Conservation (phyloP, 371 early-diverging fungal species). For the Parasitella parasitica region DNA sequence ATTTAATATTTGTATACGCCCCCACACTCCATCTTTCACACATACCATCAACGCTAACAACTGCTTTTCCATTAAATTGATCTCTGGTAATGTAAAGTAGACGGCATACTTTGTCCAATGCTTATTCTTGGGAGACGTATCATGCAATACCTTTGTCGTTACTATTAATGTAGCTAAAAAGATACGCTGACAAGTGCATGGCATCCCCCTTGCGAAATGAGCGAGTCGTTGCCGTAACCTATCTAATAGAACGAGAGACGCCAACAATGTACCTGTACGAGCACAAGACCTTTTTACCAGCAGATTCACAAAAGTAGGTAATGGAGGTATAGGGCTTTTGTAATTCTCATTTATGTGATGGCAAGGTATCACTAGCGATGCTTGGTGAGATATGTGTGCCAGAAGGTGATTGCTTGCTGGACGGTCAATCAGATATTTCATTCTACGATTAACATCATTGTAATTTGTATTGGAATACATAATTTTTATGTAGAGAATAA, state of each 20-base stretch:
- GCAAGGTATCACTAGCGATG: constrained; percentile 20
- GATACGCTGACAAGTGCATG: constrained; percentile 59
- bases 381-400: constrained; percentile 23
- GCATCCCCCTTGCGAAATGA: constrained; percentile 52
- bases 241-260: constrained; percentile 59
- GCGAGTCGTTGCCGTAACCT: constrained; percentile 54
- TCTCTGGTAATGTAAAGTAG: constrained; percentile 70
- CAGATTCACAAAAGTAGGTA: constrained; percentile 54
- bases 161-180: constrained; percentile 76
- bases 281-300: constrained; percentile 56
- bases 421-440: constrained; percentile 24
- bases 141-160: constrained; percentile 69
- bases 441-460: constrained; percentile 5
- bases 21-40: too few species aligned
- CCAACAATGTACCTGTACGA: constrained; percentile 60
- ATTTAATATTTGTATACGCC: too few species aligned
- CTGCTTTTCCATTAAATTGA: constrained; percentile 83
- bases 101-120: constrained; percentile 72
- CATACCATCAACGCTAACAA: constrained; percentile 65
- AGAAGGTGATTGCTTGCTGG: constrained; percentile 20
- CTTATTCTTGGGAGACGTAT: constrained; percentile 75
- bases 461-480: neutral
- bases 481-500: too few species aligned
- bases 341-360: constrained; percentile 1
- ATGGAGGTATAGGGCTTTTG: constrained; percentile 31